Base-by-base conservation (phyloP, 2,329 filamentous ascomycete species). In the Aspergillus arachidicola region DNA sequence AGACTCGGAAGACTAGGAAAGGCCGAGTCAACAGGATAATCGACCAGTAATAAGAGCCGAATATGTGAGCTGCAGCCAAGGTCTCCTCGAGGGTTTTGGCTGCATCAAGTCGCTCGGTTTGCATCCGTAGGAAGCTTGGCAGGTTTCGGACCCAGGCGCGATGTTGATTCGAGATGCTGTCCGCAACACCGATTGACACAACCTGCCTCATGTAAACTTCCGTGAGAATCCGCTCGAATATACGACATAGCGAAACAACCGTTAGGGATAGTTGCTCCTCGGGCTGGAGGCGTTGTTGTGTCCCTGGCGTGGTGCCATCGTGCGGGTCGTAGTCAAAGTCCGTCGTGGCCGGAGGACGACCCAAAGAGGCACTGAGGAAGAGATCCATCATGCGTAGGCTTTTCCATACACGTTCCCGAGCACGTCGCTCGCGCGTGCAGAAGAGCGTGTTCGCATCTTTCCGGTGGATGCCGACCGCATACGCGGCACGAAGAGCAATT, bases 11-110 rank as follows among this genome's bases (percentile, higher is more conserved):
- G 30, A 84, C 80, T 12, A 85, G 73, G 60, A 85, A 85, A 0
- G 83, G 83, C n/a, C 83, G 75, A 7, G 83, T 84, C 4, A 85
- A 71, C 4, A 85, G 73, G 70, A 85, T 84, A 50, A 85, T 84
- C 1, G 81, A 83, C 74, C 83, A 85, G 68, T 84, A 84, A 62
- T 85, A 85, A 3, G 83, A 79, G 36, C 81, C 81, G 16, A 85
- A 76, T 1, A 82, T 78, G 48, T 84, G 83, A n/a, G 81, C 82
- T 6, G 82, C 80, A 3, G 82, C 81, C 9, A 84, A 69, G 9
- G 76, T 76, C 34, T 71, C 75, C 43, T 77, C 70, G 54, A 76
- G 70, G 11, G 71, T 68, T 23, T 78, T 71, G 64, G 77, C 59
- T 71, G 77, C 60, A 71, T 82, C 81, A 68, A 83, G 48, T 60